Conservation (phyloP, 257 asterid species). For the Scutellaria barbata region DNA sequence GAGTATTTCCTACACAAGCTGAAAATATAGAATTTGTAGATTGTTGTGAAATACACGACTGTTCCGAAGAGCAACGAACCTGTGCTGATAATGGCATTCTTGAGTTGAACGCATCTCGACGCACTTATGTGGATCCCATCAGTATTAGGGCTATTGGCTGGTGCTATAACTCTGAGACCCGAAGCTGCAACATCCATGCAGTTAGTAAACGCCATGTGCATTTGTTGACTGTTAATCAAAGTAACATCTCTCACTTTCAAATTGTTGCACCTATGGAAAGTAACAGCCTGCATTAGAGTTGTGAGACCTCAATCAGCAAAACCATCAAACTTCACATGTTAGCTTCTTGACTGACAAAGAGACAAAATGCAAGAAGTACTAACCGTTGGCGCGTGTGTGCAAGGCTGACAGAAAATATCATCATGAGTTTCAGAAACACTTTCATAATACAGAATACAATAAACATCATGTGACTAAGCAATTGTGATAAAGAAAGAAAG, state of each 20-base stretch:
- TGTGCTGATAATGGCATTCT: slow-evolving; percentile 54
- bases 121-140: slow-evolving; percentile 89
- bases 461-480: not conserved
- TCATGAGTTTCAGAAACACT: slow-evolving; percentile 31
- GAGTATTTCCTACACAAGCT: not conserved
- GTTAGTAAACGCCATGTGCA: slow-evolving; percentile 69
- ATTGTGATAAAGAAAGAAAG: slow-evolving; percentile 18
- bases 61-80: slow-evolving; percentile 49
- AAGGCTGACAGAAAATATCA: slow-evolving; percentile 67
- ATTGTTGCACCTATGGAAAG: slow-evolving; percentile 74
- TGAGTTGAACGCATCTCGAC: slow-evolving; percentile 56
- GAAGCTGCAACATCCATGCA: slow-evolving; percentile 56
- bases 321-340: not conserved
- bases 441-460: not conserved
- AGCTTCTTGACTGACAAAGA: not conserved
- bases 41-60: not conserved
- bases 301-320: not conserved
- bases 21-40: not conserved
- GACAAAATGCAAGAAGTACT: slow-evolving; percentile 37
- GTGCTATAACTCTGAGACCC: slow-evolving; percentile 57
- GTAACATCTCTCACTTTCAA: slow-evolving; percentile 60
- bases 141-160: slow-evolving; percentile 78
- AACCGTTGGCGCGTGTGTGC: slow-evolving; percentile 86
- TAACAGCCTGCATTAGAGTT: slow-evolving; percentile 62
- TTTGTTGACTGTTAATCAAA: slow-evolving; percentile 61